phyloP scores from a whole-genome alignment of 2,329 filamentous ascomycete genomes.

The Apiospora koreana region DNA sequence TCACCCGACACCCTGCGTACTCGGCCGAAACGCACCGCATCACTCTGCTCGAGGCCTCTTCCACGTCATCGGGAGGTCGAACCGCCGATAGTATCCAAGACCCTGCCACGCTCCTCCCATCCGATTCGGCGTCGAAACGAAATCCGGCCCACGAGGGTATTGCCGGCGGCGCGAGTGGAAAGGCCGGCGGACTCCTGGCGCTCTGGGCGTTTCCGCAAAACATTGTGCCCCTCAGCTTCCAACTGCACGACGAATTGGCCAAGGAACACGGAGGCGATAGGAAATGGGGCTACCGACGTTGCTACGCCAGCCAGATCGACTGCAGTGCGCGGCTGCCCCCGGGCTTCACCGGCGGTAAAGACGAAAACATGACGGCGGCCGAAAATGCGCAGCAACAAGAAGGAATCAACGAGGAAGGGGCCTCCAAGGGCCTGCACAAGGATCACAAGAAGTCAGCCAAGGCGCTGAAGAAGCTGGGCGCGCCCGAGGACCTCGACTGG shows the following conservation, averaged over 20 bases:
- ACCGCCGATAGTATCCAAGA: conserved; percentile 34
- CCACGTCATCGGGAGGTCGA: conserved; percentile 37
- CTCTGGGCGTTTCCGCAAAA: conserved; percentile 73
- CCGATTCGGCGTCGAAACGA: conserved; percentile 25
- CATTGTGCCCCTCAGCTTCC: conserved; percentile 72
- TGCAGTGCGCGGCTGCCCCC: conserved; percentile 31
- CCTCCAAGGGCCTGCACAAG: conserved; percentile 30
- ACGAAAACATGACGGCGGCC: neutral
- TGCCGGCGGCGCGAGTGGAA: conserved; percentile 74
- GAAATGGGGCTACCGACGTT: conserved; percentile 69
- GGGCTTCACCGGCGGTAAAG: conserved; percentile 15
- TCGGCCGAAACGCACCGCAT: conserved; percentile 65
- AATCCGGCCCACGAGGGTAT: conserved; percentile 48
- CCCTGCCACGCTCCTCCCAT: conserved; percentile 26
- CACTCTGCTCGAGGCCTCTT: conserved; percentile 70
- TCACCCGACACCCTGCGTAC: conserved; percentile 71
- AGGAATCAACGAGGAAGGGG: conserved; percentile 11
- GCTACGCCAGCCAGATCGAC: conserved; percentile 34
- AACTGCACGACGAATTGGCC: conserved; percentile 68
- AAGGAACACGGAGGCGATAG: conserved; percentile 66
- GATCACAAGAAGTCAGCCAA: conserved; percentile 30
- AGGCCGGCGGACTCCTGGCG: conserved; percentile 74
- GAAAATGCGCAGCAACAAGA: conserved; percentile 6
- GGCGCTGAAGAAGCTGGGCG: conserved; percentile 28
- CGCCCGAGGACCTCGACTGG: conserved; percentile 69